Conservation (phyloP, 129 eudicot species). For the Lonicera japonica region DNA sequence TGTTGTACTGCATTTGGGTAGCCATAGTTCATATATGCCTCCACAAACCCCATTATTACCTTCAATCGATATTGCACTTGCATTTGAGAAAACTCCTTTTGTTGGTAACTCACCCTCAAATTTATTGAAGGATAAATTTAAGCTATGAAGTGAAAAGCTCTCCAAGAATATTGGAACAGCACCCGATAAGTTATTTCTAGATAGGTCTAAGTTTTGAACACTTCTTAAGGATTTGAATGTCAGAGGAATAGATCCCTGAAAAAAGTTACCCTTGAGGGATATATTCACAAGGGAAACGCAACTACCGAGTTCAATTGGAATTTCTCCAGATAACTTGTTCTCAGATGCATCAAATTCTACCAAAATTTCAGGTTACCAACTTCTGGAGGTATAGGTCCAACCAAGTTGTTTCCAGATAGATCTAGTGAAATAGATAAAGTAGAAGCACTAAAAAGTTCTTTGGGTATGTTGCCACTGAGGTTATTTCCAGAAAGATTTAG, state of each 20-base stretch:
- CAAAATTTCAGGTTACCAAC: conserved; percentile 8
- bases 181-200: conserved; percentile 19
- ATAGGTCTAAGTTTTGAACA: conserved; percentile 15
- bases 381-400: conserved; percentile 10
- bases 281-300: conserved; percentile 1
- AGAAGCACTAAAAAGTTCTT: conserved; percentile 2
- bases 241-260: conserved; percentile 15
- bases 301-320: conserved; percentile 4
- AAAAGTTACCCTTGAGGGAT: conserved; percentile 2
- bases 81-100: conserved; percentile 5
- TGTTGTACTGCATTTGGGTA: conserved; percentile 10
- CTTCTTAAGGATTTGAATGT: conserved; percentile 2
- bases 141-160: not conserved
- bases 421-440: not conserved
- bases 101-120: conserved; percentile 17
- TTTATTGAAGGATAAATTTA: conserved; percentile 18
- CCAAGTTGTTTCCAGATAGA: conserved; percentile 3
- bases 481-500: conserved; percentile 7
- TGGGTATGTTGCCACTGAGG: conserved; percentile 18
- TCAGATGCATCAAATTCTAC: conserved; percentile 10
- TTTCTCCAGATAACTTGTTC: conserved; percentile 15
- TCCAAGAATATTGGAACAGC: conserved; percentile 10
- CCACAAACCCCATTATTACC: conserved; percentile 21
- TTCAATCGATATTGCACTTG: not conserved
- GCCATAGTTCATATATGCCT: conserved; percentile 8